Evolutionary conservation across 768 basidiomycete species (phyloP).

Genomic region (Boletus rufocinnamomeus): DNA sequence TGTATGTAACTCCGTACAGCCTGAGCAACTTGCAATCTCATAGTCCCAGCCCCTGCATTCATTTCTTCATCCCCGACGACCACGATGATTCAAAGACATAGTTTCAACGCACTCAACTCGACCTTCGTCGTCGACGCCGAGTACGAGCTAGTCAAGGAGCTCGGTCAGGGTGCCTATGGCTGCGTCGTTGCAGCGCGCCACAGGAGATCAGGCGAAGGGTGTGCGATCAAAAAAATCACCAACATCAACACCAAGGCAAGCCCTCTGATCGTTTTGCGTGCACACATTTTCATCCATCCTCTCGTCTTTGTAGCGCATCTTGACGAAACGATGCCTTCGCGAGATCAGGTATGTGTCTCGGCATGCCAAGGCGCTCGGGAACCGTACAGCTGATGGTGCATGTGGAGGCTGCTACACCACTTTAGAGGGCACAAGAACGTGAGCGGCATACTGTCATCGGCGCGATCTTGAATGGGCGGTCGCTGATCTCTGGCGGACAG

Average conservation of each 20-base stretch:
- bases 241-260: slow-evolving; percentile 87
- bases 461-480: background rate
- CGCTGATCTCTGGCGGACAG: slow-evolving; percentile 41
- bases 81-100: slow-evolving; percentile 65
- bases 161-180: slow-evolving; percentile 94
- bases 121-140: slow-evolving; percentile 86
- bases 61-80: slow-evolving; percentile 12
- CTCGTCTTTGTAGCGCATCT: slow-evolving; percentile 63
- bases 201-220: slow-evolving; percentile 80
- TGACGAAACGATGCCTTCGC: slow-evolving; percentile 94
- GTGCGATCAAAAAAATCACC: slow-evolving; percentile 96
- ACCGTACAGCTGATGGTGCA: slow-evolving; percentile 17
- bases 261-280: background rate
- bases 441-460: slow-evolving; percentile 26
- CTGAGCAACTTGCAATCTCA: background rate
- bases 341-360: slow-evolving; percentile 75
- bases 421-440: slow-evolving; percentile 99
- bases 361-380: background rate
- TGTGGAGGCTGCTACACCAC: slow-evolving; percentile 82
- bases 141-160: slow-evolving; percentile 95
- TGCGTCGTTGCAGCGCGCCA: slow-evolving; percentile 88
- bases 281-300: slow-evolving; percentile 15
- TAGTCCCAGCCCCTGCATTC: background rate
- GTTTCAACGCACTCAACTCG: slow-evolving; percentile 82
- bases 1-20: slow-evolving; percentile 15